phyloP scores from a whole-genome alignment of 23 red algal genomes.

The Gracilaria domingensis region DNA sequence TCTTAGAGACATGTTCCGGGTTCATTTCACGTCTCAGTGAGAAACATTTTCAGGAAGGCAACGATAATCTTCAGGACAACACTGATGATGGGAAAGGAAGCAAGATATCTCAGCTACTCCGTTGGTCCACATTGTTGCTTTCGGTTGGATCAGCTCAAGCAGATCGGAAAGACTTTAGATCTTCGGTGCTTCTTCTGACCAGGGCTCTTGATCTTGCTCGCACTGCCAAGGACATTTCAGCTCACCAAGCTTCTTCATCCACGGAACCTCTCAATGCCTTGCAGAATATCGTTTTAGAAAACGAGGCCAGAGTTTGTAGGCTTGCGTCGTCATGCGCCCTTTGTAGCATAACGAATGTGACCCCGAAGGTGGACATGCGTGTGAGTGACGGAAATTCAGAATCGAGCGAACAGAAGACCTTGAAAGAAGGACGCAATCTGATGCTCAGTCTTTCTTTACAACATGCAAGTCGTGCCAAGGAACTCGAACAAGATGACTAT shows the following conservation, averaged over 20 bases:
- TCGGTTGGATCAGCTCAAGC: slow-evolving; percentile 48
- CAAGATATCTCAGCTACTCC: slow-evolving; percentile 16
- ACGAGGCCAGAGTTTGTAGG: slow-evolving; percentile 63
- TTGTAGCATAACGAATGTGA: slow-evolving; percentile 25
- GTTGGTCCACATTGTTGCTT: slow-evolving; percentile 56
- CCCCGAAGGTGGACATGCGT: background rate
- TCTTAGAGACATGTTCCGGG: slow-evolving; percentile 43
- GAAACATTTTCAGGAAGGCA: background rate
- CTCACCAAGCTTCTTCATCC: slow-evolving; percentile 26
- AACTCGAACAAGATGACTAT: slow-evolving; percentile 60
- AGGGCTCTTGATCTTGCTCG: slow-evolving; percentile 46
- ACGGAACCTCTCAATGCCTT: background rate
- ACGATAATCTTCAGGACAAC: background rate
- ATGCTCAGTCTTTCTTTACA: slow-evolving; percentile 38
- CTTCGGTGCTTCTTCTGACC: slow-evolving; percentile 43
- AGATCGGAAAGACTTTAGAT: slow-evolving; percentile 62
- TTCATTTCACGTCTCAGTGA: slow-evolving; percentile 31
- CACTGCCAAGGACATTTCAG: slow-evolving; percentile 40
- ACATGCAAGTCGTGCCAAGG: slow-evolving; percentile 64
- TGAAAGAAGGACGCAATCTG: background rate
- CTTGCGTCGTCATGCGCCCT: slow-evolving; percentile 66
- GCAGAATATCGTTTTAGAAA: slow-evolving; percentile 50
- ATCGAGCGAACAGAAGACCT: background rate
- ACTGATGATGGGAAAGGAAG: background rate
- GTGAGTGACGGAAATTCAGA: background rate